Base-by-base conservation (phyloP, 495 filamentous ascomycete genomes). In the Penicillium salamii region DNA sequence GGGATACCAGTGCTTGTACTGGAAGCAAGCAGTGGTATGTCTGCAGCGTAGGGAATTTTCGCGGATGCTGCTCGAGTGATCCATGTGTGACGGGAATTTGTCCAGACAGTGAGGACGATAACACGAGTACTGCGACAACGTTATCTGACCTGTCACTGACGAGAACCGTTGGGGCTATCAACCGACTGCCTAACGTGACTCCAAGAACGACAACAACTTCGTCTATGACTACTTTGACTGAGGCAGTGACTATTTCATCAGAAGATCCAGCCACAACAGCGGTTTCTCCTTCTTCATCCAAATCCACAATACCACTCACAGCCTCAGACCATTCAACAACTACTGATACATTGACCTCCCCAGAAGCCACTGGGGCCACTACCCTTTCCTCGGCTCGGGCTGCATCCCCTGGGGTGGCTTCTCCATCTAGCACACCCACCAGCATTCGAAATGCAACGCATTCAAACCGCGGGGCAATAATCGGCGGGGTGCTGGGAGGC, bases 41-140 rank as follows among this genome's bases (percentile, higher is more conserved):
- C 21, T 72, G 71, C 43, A 53, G 41, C 5, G 47, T 23, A 35
- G 63, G 63, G 0, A 18, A 42, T 31, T 73, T 58, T 44, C 46
- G 28, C n/a, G 71, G 70, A 29, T 75, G 71, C 50, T 75, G 71
- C 38, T 68, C 67, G 11, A 61, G 50, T 14, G 56, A 73, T 46
- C 68, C 71, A 14, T 73, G 71, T 43, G 57, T 48, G 4, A 44
- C 42, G 26, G 68, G 67, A 2, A 34, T 67, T 7, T 75, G 71
- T 59, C 58, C 63, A 7, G 68, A 67, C 29, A 54, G 63, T 24
- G 33, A 53, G 34, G 15, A 33, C 1, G 24, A 39, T 15, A 1
- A 7, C n/a, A 36, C 33, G 33, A 19, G 9, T 5, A 29, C 21
- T 9, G 26, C 14, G 15, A 28, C 41, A 5, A 18, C 41, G 1